A percentile compares a stretch with the other conserved stretches of the same genome.
Conservation (phyloP, 2,329 filamentous ascomycete genomes). For the Neofusicoccum cordaticola region DNA sequence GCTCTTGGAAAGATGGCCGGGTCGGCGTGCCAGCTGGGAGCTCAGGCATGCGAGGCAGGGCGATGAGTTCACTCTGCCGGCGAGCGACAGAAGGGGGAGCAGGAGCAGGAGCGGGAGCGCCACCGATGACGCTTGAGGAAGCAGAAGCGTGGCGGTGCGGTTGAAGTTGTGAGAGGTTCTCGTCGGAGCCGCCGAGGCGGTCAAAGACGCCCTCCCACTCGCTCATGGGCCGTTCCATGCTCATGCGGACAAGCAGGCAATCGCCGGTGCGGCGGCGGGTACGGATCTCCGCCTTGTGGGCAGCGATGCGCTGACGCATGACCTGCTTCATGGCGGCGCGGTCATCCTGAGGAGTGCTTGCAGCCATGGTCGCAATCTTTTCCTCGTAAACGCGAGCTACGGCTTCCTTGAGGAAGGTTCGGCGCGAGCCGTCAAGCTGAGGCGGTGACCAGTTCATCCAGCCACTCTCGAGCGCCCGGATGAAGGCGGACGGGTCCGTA, state of each 20-base stretch:
- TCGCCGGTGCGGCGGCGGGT: conserved; percentile 34
- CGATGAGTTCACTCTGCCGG: not conserved
- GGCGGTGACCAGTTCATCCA: conserved; percentile 57
- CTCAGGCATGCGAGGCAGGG: conserved; percentile 10
- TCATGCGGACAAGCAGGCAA: conserved; percentile 37
- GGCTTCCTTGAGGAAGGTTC: conserved; percentile 60
- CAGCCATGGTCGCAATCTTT: conserved; percentile 39
- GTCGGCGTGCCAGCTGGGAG: not conserved
- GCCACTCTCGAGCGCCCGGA: conserved; percentile 52
- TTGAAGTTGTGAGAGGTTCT: not conserved
- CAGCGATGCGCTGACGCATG: conserved; percentile 43
- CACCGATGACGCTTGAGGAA: not conserved
- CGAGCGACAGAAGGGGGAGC: not conserved
- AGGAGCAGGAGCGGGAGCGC: not conserved
- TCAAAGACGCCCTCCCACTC: conserved; percentile 37
- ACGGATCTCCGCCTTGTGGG: conserved; percentile 43
- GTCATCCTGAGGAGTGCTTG: conserved; percentile 27
- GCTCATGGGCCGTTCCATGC: conserved; percentile 41
- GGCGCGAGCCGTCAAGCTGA: conserved; percentile 45
- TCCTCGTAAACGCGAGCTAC: conserved; percentile 60
- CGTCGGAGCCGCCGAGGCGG: conserved; percentile 20
- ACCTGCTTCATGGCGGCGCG: conserved; percentile 36
- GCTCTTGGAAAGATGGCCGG: no score
- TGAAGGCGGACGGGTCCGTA: conserved; percentile 47
- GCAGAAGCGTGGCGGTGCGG: not conserved